Conservation (phyloP, 257 asterid genomes). For the Leonotis leonurus region DNA sequence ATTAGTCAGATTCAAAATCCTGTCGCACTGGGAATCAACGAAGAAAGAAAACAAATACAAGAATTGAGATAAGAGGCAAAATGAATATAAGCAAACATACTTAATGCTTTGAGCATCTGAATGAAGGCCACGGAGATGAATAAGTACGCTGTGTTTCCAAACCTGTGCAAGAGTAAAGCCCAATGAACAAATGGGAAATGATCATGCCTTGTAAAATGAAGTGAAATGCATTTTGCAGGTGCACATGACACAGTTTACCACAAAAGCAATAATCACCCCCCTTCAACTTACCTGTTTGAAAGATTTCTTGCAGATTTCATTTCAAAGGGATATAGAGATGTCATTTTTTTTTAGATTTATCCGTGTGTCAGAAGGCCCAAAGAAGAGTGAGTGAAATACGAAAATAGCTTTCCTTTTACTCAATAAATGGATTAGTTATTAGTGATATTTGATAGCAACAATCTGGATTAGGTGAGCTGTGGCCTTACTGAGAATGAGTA, state of each 20-base stretch:
- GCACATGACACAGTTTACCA: too few species aligned
- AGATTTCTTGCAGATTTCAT: neutral
- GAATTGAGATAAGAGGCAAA: neutral
- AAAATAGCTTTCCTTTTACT: neutral
- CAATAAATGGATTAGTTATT: neutral
- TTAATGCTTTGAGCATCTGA: slow-evolving; percentile 99
- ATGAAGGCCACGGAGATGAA: slow-evolving; percentile 98
- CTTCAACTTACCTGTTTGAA: neutral
- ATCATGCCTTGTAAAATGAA: neutral
- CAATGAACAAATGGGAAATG: slow-evolving; percentile 10
- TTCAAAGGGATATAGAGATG: too few species aligned
- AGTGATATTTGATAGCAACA: too few species aligned
- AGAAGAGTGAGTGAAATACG: neutral
- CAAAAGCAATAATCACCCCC: neutral
- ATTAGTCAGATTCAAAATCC: slow-evolving; percentile 20
- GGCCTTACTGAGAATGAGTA: too few species aligned
- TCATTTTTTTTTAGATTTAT: too few species aligned
- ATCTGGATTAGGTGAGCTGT: too few species aligned
- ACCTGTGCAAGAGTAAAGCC: slow-evolving; percentile 49
- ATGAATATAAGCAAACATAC: slow-evolving; percentile 39
- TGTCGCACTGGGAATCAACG: neutral
- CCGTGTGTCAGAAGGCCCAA: too few species aligned
- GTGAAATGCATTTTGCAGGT: too few species aligned
- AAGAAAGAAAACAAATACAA: neutral
- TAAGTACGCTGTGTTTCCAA: slow-evolving; percentile 96